Conservation (phyloP, 192 early-diverging fungal species). For the Backusella psychrophila region DNA sequence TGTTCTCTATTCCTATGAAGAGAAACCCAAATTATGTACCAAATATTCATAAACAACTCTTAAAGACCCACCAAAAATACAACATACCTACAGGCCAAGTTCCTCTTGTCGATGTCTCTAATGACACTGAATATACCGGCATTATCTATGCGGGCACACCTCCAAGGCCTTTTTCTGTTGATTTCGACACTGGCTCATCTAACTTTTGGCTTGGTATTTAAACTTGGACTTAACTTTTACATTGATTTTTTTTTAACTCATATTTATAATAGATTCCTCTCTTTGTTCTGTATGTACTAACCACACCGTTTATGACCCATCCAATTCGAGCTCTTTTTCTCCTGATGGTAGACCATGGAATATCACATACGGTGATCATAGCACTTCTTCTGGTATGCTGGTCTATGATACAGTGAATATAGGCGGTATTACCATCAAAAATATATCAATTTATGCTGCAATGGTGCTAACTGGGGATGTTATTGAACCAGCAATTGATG, state of each 20-base stretch:
- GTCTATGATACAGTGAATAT: conserved; percentile 26
- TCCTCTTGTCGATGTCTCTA: conserved; percentile 20
- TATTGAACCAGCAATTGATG: conserved; percentile 41
- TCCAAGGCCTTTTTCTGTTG: conserved; percentile 59
- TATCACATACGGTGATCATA: conserved; percentile 49
- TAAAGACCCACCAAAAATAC: not conserved
- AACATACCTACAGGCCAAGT: not conserved
- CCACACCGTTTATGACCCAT: conserved; percentile 33
- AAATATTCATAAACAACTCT: not conserved
- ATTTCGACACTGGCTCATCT: conserved; percentile 69
- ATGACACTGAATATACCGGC: conserved; percentile 57
- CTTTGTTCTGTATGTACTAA: conserved; percentile 15
- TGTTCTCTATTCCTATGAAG: not conserved
- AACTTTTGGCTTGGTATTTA: conserved; percentile 58
- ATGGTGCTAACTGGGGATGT: not conserved
- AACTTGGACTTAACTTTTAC: not conserved
- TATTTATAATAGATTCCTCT: conserved; percentile 24
- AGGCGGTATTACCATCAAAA: conserved; percentile 27
- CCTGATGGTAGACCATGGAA: conserved; percentile 47
- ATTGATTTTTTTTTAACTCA: not conserved
- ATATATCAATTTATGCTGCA: conserved; percentile 24
- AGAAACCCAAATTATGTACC: not conserved
- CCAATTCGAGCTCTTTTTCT: conserved; percentile 50
- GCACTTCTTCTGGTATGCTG: conserved; percentile 14
- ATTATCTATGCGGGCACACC: conserved; percentile 61